These are phyloP conservation scores for Acanthamoeba healyi DNA, from an alignment of 208 protist genomes.

Conservation along the genomic window DNA sequence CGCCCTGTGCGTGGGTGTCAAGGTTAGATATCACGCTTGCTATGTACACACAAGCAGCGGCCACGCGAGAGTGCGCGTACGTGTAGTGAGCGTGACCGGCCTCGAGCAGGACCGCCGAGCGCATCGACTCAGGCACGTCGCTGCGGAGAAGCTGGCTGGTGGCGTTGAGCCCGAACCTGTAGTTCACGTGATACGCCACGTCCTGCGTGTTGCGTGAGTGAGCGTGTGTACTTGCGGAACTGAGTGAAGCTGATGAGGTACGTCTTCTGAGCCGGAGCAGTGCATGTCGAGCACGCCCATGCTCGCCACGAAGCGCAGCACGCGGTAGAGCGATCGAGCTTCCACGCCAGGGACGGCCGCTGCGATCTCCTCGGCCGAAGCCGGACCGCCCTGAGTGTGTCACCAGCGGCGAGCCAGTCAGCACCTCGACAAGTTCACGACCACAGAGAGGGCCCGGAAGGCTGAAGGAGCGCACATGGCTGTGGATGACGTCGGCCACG, in stretches of 20 bases:
- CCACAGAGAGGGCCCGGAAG: too few species aligned
- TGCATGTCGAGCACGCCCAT: neutral
- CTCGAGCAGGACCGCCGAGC: neutral
- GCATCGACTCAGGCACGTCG: neutral
- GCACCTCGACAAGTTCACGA: too few species aligned
- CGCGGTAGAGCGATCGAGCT: neutral
- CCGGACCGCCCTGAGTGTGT: neutral
- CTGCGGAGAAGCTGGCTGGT: constrained; percentile 6
- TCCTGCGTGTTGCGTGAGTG: neutral
- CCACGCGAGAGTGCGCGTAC: neutral
- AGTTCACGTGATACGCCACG: neutral
- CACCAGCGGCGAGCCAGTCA: too few species aligned
- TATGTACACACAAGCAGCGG: neutral
- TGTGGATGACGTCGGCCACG: neutral
- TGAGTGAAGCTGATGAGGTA: neutral
- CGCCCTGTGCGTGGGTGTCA: neutral
- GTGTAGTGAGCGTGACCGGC: neutral
- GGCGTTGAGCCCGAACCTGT: neutral
- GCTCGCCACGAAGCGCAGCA: neutral
- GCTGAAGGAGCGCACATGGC: neutral
- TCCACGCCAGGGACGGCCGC: neutral
- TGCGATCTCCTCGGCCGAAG: neutral
- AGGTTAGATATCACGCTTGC: neutral
- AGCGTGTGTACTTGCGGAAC: neutral
- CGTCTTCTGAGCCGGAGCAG: neutral